Percentiles rank a stretch among this genome's conserved stretches.
phyloP scores from a whole-genome alignment of 2,329 filamentous ascomycete genomes.

The Venturia effusa region DNA sequence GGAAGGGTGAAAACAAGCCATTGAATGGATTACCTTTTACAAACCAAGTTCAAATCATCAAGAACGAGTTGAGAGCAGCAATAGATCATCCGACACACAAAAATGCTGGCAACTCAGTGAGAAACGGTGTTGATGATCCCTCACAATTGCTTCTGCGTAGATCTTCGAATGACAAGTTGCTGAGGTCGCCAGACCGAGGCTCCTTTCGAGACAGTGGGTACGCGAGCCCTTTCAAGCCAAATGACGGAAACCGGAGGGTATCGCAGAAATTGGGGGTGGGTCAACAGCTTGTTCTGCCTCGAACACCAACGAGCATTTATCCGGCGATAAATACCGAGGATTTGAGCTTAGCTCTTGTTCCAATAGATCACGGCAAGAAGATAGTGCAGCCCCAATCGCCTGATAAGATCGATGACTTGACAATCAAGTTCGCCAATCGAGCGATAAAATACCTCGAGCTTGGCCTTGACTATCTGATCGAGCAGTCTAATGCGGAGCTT shows the following conservation, averaged over 20 bases:
- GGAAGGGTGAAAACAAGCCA: not conserved
- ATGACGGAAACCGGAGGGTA: not conserved
- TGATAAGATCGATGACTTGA: not conserved
- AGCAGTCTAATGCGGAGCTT: not conserved
- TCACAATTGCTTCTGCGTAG: not conserved
- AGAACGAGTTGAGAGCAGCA: not conserved
- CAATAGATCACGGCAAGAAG: not conserved
- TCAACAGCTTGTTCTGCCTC: not conserved
- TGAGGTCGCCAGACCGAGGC: not conserved
- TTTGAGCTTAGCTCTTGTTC: not conserved
- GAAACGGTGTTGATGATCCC: not conserved
- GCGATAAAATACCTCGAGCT: not conserved
- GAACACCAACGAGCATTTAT: not conserved
- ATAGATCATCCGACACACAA: not conserved
- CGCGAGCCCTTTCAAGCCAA: not conserved
- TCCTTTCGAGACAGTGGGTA: not conserved
- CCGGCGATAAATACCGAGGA: not conserved
- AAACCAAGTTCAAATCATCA: not conserved
- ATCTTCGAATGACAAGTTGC: not conserved
- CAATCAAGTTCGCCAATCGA: not conserved
- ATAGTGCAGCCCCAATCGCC: not conserved
- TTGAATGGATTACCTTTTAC: not conserved
- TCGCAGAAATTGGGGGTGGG: not conserved
- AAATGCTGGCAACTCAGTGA: not conserved
- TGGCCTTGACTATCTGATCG: not conserved